Conservation (phyloP, 1,284 basidiomycete species). For the Sporisorium exsertum region DNA sequence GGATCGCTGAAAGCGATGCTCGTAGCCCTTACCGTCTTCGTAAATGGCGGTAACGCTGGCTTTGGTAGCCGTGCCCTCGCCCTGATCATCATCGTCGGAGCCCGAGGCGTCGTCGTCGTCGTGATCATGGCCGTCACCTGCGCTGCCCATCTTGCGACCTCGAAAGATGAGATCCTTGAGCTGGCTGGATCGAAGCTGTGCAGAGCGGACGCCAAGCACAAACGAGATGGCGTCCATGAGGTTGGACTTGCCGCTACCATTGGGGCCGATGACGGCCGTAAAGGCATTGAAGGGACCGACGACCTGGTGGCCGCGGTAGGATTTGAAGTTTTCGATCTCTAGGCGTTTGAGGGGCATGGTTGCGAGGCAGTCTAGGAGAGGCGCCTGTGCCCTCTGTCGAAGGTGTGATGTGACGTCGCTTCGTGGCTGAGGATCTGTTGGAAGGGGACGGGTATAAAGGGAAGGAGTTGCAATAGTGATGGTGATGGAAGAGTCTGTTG, state of each 20-base stretch:
- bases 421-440: neutral
- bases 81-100: conserved; percentile 72
- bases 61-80: conserved; percentile 85
- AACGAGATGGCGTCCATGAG: conserved; percentile 99
- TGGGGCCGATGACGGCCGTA: conserved; percentile 93
- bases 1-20: conserved; percentile 86
- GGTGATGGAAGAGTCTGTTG: neutral
- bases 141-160: conserved; percentile 76
- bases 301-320: conserved; percentile 84
- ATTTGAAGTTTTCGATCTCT: conserved; percentile 69
- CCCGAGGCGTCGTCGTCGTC: conserved; percentile 61
- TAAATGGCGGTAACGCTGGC: conserved; percentile 96
- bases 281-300: conserved; percentile 93
- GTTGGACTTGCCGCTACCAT: conserved; percentile 99
- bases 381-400: conserved; percentile 30
- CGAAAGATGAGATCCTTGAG: conserved; percentile 95
- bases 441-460: neutral
- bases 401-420: neutral
- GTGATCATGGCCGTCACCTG: conserved; percentile 64
- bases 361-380: conserved; percentile 20
- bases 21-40: conserved; percentile 79
- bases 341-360: conserved; percentile 65
- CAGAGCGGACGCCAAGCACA: conserved; percentile 94
- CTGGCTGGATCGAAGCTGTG: conserved; percentile 90
- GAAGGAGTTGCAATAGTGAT: neutral